A percentile compares a stretch with the other conserved stretches of the same genome.
These are phyloP conservation scores for Fusarium begoniae DNA, from an alignment of 2,329 filamentous ascomycete genomes.

Conservation along the genomic window DNA sequence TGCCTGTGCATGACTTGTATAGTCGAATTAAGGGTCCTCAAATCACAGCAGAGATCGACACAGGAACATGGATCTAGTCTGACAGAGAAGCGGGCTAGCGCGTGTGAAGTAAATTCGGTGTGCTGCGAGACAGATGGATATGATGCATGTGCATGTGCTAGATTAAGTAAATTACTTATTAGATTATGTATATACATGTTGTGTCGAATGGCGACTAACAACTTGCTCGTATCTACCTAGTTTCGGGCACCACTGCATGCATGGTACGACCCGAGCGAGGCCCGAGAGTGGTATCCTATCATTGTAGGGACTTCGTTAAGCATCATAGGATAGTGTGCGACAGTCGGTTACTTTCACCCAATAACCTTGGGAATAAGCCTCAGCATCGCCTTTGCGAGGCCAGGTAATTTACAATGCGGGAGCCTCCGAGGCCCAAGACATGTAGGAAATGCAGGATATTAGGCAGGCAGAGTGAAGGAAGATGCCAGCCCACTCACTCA, in stretches of 20 bases:
- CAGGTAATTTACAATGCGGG: not conserved
- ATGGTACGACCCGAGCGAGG: not conserved
- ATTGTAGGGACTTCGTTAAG: not conserved
- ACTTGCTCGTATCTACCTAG: not conserved
- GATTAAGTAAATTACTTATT: not conserved
- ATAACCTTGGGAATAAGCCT: not conserved
- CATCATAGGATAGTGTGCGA: not conserved
- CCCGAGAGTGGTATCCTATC: not conserved
- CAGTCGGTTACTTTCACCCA: not conserved
- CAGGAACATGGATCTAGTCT: not conserved
- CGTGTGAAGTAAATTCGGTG: conserved; percentile 16
- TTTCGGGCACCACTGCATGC: conserved; percentile 8
- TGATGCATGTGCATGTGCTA: not conserved
- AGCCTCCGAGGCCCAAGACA: not conserved
- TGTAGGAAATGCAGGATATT: not conserved
- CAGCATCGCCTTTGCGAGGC: not conserved
- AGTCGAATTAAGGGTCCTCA: conserved; percentile 5
- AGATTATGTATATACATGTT: not conserved
- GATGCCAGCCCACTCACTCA: not conserved
- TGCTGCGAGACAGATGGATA: conserved; percentile 1
- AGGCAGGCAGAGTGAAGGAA: not conserved
- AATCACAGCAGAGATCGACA: conserved; percentile 3
- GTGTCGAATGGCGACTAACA: not conserved
- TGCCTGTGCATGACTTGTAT: not conserved
- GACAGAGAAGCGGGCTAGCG: not conserved